These are phyloP conservation scores for Catunica adiposa DNA, from an alignment of 2,329 filamentous ascomycete species.

Conservation along the genomic window DNA sequence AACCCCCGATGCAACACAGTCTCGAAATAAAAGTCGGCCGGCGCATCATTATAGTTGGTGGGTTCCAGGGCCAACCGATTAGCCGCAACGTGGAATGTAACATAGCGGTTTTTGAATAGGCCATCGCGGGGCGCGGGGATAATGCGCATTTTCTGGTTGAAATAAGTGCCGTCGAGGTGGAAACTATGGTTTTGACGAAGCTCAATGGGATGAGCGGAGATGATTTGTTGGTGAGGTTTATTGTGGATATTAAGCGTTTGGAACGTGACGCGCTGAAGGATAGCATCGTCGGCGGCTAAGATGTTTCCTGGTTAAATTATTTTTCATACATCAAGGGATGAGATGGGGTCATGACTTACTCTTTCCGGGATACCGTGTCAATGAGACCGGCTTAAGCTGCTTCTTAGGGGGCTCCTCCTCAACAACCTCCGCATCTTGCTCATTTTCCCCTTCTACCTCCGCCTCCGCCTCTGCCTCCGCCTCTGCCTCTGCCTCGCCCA, in stretches of 20 bases:
- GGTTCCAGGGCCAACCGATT: slow-evolving; percentile 47
- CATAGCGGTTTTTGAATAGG: slow-evolving; percentile 13
- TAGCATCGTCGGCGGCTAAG: slow-evolving; percentile 5
- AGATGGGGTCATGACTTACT: slow-evolving; percentile 5
- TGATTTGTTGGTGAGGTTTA: slow-evolving; percentile 47
- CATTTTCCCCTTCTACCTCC: neutral
- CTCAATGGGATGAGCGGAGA: slow-evolving; percentile 22
- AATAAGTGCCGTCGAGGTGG: slow-evolving; percentile 11
- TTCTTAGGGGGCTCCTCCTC: slow-evolving; percentile 8
- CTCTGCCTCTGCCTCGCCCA: neutral
- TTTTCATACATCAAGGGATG: neutral
- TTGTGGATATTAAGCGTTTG: slow-evolving; percentile 59
- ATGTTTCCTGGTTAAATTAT: neutral
- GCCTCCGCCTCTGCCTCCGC: slow-evolving; percentile 1
- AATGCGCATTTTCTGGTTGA: slow-evolving; percentile 14
- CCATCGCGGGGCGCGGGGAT: slow-evolving; percentile 6
- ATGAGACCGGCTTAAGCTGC: slow-evolving; percentile 7
- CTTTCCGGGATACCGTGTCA: slow-evolving; percentile 11
- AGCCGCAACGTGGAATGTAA: slow-evolving; percentile 12
- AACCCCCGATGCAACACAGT: slow-evolving; percentile 52
- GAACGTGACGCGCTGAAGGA: slow-evolving; percentile 13
- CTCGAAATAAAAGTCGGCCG: slow-evolving; percentile 56
- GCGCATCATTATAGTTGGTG: slow-evolving; percentile 34
- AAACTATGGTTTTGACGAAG: slow-evolving; percentile 13
- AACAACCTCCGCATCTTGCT: neutral